Percentiles rank a stretch among this genome's conserved stretches.
Evolutionary conservation across 805 yeast genomes (phyloP).

Genomic region (Sporopachydermia quercuum): DNA sequence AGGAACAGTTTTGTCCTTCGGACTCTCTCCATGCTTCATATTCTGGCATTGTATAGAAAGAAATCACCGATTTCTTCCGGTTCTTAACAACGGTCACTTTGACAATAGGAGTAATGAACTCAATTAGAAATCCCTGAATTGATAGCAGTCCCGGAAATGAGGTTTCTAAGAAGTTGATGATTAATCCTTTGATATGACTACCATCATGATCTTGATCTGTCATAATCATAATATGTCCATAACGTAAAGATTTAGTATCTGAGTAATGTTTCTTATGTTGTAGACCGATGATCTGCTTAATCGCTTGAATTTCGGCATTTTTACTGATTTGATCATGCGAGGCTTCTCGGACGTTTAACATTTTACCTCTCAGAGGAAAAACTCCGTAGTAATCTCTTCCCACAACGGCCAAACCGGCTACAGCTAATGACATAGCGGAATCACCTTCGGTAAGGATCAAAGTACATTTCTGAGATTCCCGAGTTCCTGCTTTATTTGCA

Average conservation of each 20-base stretch:
- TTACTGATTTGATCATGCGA: conserved; percentile 88
- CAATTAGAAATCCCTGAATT: conserved; percentile 83
- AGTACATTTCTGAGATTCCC: conserved; percentile 84
- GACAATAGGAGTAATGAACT: conserved; percentile 92
- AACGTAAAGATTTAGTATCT: conserved; percentile 60
- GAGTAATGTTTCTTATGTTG: conserved; percentile 83
- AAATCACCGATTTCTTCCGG: conserved; percentile 34
- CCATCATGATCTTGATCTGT: conserved; percentile 99
- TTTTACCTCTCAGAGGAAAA: conserved; percentile 89
- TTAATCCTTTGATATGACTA: conserved; percentile 89
- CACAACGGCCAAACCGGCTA: conserved; percentile 84
- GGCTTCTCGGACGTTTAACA: conserved; percentile 92
- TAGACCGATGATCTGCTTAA: conserved; percentile 88
- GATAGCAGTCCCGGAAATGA: conserved; percentile 88
- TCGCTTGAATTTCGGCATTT: conserved; percentile 87
- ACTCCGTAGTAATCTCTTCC: conserved; percentile 94
- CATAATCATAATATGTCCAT: conserved; percentile 97
- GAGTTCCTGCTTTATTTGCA: conserved; percentile 93
- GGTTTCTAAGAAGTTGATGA: conserved; percentile 83
- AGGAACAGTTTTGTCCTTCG: conserved; percentile 58
- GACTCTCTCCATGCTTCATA: conserved; percentile 85
- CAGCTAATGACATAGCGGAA: conserved; percentile 86
- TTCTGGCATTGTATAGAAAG: conserved; percentile 92
- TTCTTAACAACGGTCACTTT: conserved; percentile 70
- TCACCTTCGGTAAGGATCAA: conserved; percentile 93